Evolutionary conservation across 176 grass and related monocot species (phyloP), one percentile per base, ranked within the genome.

Genomic region (Avena atlantica): DNA sequence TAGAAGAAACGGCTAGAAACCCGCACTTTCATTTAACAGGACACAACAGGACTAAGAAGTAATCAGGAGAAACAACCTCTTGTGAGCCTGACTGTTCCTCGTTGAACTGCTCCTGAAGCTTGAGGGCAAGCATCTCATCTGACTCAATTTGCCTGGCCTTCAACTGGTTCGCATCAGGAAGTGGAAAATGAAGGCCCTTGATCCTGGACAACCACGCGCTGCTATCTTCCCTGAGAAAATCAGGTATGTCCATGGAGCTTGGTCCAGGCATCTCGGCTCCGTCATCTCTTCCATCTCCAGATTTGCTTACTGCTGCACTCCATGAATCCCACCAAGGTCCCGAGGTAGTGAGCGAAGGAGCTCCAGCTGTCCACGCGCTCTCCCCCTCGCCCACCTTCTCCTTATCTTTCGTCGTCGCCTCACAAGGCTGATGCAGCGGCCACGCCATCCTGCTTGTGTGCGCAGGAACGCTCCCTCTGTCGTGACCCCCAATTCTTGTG

Each of bases 71-170:
- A 89, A 81, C 58, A 92, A 98, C 91, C 91, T 87, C 69, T 83
- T 98, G 86, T 0, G 50, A 85, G 51, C 80, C 89, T 71, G 59
- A 69, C 2, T 59, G 56, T 77, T 92, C 93, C 84, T 90, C 72
- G 91, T 93, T 83, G 50, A 95, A 92, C 86, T 93, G 83, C 78
- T 93, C 88, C 37, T 98, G 93, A 79, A 98, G 95, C 29, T 70
- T 76, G 27, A 86, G 83, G 36, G 93, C 95, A 72, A 98, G 80
- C 49, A 79, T 27, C 76, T 93, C 93, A 81, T 98, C 95, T 11
- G 88, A 81, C 69, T 98, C 84, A 84, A 98, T 87, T 75, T 95
- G 93, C 61, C 67, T 92, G 65, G 73, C 67, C 78, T 61, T 91
- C 63, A 83, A 29, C 82, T 89, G 83, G 68, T 75, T 52, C 45